Base-by-base conservation (phyloP, 768 basidiomycete species). In the Lentinula aciculospora region DNA sequence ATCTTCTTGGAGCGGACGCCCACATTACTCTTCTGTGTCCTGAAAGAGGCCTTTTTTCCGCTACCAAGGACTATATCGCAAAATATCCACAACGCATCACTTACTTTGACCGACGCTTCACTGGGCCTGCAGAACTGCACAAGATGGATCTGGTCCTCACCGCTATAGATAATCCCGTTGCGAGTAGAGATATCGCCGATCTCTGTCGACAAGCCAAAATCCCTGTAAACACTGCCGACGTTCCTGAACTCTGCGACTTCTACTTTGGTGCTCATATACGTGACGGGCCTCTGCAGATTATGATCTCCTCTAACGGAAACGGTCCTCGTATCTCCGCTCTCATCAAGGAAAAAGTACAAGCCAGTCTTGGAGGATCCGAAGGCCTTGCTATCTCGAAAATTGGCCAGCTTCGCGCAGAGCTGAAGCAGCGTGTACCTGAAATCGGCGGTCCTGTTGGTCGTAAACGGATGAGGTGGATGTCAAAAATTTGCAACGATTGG, bases 201-300 rank as follows among this genome's bases (percentile, higher is more conserved):
- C 74, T 86, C 64, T 89, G 89, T 64, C 75, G 93, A 56, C 75
- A 79, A 25, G 76, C 71, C 54, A 81, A 77, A 47, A 88, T 98
- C 50, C 93, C 94, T 6, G 88, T 96, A 56, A 99, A 99, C 71
- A 93, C 94, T 60, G 97, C 97, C 37, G 96, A 99, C 74, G 89
- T 98, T 59, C 97, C 97, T 2, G 85, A 90, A 44, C 82, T 86
- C 42, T 99, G 97, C 77, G 96, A 99, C 72, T 99, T 99, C 67
- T 98, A 95, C 77, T 99, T 98, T 73, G 97, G 97, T 50, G 89
- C 92, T 3, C 91, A 93, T 69, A 85, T 98, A 59, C 86, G 92
- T 29, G 81, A 86, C 60, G 95, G 96, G 0, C 92, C 95, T 0
- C 74, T 99, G 23, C 94, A 97, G 72, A 84, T 99, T 62, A 89